phyloP scores from a whole-genome alignment of 2,329 filamentous ascomycete species.

The Ophiostoma australiae region DNA sequence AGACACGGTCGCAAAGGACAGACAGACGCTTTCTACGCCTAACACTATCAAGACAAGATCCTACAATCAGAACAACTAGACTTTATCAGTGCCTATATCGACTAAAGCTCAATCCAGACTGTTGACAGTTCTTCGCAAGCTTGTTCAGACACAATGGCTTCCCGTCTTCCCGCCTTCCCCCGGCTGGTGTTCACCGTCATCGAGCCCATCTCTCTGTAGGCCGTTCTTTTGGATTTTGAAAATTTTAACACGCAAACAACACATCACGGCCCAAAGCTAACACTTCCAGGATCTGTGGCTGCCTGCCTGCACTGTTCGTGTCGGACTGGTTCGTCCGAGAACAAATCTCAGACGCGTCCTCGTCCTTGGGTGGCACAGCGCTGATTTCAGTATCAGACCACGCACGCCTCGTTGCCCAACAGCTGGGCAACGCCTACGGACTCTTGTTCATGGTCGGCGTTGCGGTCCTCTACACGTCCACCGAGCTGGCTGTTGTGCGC shows the following conservation, averaged over 20 bases:
- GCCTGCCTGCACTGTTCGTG: constrained; percentile 50
- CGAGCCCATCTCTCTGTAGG: constrained; percentile 65
- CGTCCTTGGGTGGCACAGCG: constrained; percentile 28
- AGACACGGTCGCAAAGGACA: not conserved
- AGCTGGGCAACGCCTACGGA: constrained; percentile 66
- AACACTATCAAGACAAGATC: not conserved
- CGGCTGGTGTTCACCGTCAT: constrained; percentile 62
- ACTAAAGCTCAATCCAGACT: not conserved
- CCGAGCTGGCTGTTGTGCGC: constrained; percentile 59
- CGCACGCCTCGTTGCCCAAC: constrained; percentile 55
- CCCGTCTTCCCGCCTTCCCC: constrained; percentile 59
- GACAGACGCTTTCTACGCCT: not conserved
- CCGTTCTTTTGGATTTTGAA: constrained; percentile 1
- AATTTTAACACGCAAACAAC: not conserved
- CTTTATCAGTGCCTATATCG: not conserved
- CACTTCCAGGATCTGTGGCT: constrained; percentile 52
- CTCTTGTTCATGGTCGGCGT: constrained; percentile 61
- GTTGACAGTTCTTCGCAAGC: not conserved
- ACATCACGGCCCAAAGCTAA: not conserved
- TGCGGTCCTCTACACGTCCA: constrained; percentile 59
- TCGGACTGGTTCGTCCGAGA: constrained; percentile 59
- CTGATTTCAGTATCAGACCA: constrained; percentile 38
- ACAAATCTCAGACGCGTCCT: constrained; percentile 47
- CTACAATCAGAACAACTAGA: not conserved
- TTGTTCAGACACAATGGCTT: constrained; percentile 44